Base-by-base conservation (phyloP, 345 rosid species). In the Hibiscus tridactylites region DNA sequence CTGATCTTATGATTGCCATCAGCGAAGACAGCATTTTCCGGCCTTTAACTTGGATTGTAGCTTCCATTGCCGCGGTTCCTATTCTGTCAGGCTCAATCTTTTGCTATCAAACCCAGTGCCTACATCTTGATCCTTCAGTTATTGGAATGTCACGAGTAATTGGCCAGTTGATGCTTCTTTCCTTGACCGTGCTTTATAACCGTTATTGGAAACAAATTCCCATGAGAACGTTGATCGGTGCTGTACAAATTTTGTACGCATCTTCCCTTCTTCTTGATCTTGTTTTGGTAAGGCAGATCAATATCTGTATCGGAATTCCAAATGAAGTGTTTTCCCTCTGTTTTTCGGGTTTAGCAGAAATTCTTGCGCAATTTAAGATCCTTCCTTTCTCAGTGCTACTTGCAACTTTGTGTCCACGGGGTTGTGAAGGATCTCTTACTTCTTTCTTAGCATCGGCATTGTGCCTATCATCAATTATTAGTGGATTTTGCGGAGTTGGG, bases 381-480 rank as follows among this genome's bases (percentile, higher is more conserved):
- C 91, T 93, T 54, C 97, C 98, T 0, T 93, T 91, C 66, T 80
- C 84, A 13, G 87, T 88, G 29, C 65, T 88, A 39, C 73, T 91
- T 59, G 97, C 83, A 1, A 88, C 79, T 74, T 74, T 88, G 78
- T 91, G 98, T 70, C 98, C 97, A 1, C 81, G 62, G 71, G 97
- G 98, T 1, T 93, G 88, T 67, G 97, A 89, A 85, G 98, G 97
- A 75, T 93, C 98, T 17, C 80, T 93, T n/a, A 89, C 88, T 31
- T 91, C 98, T 26, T 91, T 93, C 78, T 71, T 90, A 52, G 96
- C 97, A 49, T 89, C 98, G 4, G 52, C 84, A 17, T 52, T 91
- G 70, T 88, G 93, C 83, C 76, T 93, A 16, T 91, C 98, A n/a
- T 90, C 94, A 15, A 85, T 91, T 62, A 61, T 87, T 9, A 75